phyloP scores from a whole-genome alignment of 371 early-diverging fungal genomes.

The Mortierella sp. region DNA sequence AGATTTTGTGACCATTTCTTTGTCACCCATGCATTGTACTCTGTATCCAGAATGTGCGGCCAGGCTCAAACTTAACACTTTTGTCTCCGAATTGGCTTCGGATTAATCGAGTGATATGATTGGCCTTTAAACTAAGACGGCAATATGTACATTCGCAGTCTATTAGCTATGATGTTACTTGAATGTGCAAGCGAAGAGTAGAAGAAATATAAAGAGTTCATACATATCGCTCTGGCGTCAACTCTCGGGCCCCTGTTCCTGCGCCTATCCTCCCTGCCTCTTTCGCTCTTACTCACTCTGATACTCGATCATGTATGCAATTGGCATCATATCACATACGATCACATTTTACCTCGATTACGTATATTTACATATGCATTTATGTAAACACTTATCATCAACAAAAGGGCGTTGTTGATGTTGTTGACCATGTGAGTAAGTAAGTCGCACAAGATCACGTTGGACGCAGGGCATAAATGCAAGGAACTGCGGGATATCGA shows the following conservation, averaged over 20 bases:
- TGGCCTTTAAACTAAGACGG: too few relatives aligned
- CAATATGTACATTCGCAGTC: too few relatives aligned
- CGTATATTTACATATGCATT: neutral
- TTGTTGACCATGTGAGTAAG: neutral
- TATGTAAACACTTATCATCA: neutral
- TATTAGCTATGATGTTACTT: too few relatives aligned
- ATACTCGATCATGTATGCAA: neutral
- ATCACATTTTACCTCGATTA: neutral
- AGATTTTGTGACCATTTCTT: neutral
- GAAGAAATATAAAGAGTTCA: too few relatives aligned
- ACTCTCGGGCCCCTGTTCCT: neutral
- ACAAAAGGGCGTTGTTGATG: neutral
- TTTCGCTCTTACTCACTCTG: neutral
- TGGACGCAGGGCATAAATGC: neutral
- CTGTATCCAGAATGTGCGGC: neutral
- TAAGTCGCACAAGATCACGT: neutral
- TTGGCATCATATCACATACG: neutral
- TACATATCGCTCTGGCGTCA: too few relatives aligned
- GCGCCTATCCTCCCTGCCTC: neutral
- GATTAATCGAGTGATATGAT: too few relatives aligned
- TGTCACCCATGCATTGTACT: neutral
- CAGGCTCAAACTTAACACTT: neutral
- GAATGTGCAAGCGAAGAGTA: too few relatives aligned
- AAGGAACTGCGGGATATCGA: neutral
- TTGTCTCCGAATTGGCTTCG: too few relatives aligned